These are phyloP conservation scores for Penicillium decumbens DNA, from an alignment of 2,329 filamentous ascomycete genomes.

Conservation along the genomic window DNA sequence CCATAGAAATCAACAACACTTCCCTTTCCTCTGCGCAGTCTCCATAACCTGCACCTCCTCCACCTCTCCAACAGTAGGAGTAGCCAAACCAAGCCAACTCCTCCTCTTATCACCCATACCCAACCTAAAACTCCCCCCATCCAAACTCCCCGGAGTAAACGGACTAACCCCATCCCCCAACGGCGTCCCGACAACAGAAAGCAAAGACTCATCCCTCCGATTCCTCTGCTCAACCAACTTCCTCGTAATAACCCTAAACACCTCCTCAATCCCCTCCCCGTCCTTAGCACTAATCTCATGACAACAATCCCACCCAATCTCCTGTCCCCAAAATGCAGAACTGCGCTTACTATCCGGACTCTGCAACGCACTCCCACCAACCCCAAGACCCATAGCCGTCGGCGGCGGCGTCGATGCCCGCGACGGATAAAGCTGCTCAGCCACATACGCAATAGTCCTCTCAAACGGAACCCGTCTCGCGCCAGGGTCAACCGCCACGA, in stretches of 20 bases:
- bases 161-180: conserved; percentile 39
- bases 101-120: conserved; percentile 57
- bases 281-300: conserved; percentile 94
- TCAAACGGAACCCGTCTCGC: conserved; percentile 86
- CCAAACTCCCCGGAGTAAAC: conserved; percentile 46
- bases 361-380: conserved; percentile 22
- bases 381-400: conserved; percentile 46
- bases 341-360: conserved; percentile 45
- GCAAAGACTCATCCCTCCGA: conserved; percentile 46
- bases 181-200: conserved; percentile 46
- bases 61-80: conserved; percentile 41
- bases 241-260: conserved; percentile 84
- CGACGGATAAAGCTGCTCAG: conserved; percentile 77
- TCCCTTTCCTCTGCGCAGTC: conserved; percentile 32
- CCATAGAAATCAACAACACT: conserved; percentile 38
- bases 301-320: conserved; percentile 93
- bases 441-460: conserved; percentile 90
- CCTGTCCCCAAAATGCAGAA: conserved; percentile 69
- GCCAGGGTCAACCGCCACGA: conserved; percentile 77
- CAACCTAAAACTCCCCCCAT: conserved; percentile 56
- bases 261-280: conserved; percentile 92
- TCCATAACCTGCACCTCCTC: conserved; percentile 29
- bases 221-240: conserved; percentile 71
- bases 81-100: conserved; percentile 62
- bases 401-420: conserved; percentile 63